Evolutionary conservation across 129 eudicot species (phyloP).

Genomic region (Flaveria bidentis): DNA sequence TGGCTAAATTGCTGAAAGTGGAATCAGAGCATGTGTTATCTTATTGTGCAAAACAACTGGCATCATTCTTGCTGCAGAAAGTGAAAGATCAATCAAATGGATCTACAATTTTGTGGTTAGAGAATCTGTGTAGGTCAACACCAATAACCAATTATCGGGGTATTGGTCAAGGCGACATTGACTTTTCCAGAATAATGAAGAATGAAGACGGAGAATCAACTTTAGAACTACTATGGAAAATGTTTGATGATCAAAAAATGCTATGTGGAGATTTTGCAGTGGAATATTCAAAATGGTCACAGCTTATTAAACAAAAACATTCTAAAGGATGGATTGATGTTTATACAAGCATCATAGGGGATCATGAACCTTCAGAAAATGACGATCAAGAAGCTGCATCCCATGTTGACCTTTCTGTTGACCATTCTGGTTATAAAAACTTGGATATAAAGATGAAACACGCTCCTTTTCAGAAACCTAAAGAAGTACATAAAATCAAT

Average conservation of each 20-base stretch:
- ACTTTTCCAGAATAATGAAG: conserved; percentile 27
- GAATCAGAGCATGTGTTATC: conserved; percentile 47
- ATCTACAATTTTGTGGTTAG: conserved; percentile 48
- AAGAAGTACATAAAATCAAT: conserved; percentile 71
- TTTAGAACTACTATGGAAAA: conserved; percentile 49
- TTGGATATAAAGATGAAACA: conserved; percentile 28
- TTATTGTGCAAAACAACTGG: conserved; percentile 60
- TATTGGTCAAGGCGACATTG: conserved; percentile 35
- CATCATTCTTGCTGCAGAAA: conserved; percentile 55
- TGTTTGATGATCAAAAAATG: conserved; percentile 45
- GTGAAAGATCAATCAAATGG: conserved; percentile 41
- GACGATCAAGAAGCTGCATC: conserved; percentile 55
- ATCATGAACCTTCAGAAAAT: conserved; percentile 52
- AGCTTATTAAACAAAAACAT: conserved; percentile 52
- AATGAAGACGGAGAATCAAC: conserved; percentile 39
- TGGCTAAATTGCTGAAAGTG: conserved; percentile 45
- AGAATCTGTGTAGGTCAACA: conserved; percentile 40
- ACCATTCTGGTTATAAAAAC: conserved; percentile 43
- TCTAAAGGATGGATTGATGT: conserved; percentile 65
- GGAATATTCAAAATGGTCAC: conserved; percentile 48
- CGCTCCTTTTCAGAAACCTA: conserved; percentile 66
- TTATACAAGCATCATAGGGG: conserved; percentile 44
- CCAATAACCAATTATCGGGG: conserved; percentile 33
- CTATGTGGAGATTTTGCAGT: conserved; percentile 46
- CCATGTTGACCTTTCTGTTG: conserved; percentile 51